Base-by-base conservation (phyloP, 108 stramenopile genomes). In the Pseudonitzschia multistriata region DNA sequence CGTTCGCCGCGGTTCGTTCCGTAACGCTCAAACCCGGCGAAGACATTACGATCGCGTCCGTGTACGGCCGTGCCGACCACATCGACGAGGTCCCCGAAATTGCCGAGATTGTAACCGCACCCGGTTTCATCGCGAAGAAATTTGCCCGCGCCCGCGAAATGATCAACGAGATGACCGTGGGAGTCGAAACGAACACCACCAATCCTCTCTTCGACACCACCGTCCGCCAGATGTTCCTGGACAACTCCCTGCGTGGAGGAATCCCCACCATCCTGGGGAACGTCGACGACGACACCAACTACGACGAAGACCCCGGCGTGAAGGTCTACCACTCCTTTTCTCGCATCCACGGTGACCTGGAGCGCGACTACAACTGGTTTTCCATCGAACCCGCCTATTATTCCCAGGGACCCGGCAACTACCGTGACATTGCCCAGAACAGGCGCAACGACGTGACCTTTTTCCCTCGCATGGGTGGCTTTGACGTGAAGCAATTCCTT, bases 361-460 rank as follows among this genome's bases (percentile, higher is more conserved):
- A 98, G 70, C 94, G 97, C 74, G 97, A 98, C 64, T 98, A 98
- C 89, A 98, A 98, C 72, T 88, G 88, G 68, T 98, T 96, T 74
- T 76, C 78, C 42, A 96, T 98, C 71, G 92, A 95, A 39, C 79
- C 87, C 39, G 83, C 94, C 0, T 96, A 81, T 80, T 98, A 87
- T 73, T 94, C 92, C 28, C 93, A 94, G 82, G 96, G 97, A 40
- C 95, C 94, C 25, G 97, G 97, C 39, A 97, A 98, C 80, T 98
- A 92, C 85, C 88, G 97, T 72, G 97, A 98, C 74, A 88, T 98
- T 40, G 94, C 93, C 27, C 97, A 98, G 73, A 98, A 98, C 74
- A 89, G 97, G 73, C 87, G 96, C 42, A 83, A 93, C 45, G 97
- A 98, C 76, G 96, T 96, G 5, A 81, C 94, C 11, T 91, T 96